Percentiles rank a stretch among this genome's conserved stretches.
Conservation (phyloP, 1,139 yeast species). For the Kodamaea ohmeri region DNA sequence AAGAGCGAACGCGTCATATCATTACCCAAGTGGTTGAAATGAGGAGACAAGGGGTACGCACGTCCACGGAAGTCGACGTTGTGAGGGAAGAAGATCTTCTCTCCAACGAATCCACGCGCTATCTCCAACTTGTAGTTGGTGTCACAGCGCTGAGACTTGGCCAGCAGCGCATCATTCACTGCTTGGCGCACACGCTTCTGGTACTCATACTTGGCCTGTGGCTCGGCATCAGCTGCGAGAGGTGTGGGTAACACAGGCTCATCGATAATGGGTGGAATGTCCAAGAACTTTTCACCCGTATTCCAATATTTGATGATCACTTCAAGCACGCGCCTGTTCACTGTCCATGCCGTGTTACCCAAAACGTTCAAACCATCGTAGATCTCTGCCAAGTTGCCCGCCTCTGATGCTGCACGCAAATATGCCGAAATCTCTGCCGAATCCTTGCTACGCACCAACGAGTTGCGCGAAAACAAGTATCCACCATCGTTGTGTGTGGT, state of each 20-base stretch:
- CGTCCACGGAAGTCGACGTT: slow-evolving; percentile 94
- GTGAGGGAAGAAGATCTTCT: slow-evolving; percentile 89
- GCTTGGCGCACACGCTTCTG: slow-evolving; percentile 56
- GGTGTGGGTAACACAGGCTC: slow-evolving; percentile 60
- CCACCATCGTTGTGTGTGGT: slow-evolving; percentile 80
- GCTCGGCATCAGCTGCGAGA: slow-evolving; percentile 70
- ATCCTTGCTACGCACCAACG: slow-evolving; percentile 73
- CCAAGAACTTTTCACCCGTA: slow-evolving; percentile 72
- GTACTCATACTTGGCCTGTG: slow-evolving; percentile 67
- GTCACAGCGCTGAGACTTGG: slow-evolving; percentile 89
- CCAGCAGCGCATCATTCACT: slow-evolving; percentile 59
- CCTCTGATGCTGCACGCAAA: slow-evolving; percentile 75
- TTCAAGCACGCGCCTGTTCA: slow-evolving; percentile 67
- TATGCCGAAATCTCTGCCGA: slow-evolving; percentile 91
- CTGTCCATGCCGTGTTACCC: slow-evolving; percentile 91
- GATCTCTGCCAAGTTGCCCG: slow-evolving; percentile 61
- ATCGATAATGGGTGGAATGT: slow-evolving; percentile 64
- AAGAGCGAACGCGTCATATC: slow-evolving; percentile 86
- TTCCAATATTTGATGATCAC: slow-evolving; percentile 84
- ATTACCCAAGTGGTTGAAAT: slow-evolving; percentile 79
- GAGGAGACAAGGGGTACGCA: slow-evolving; percentile 90
- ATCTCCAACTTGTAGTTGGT: slow-evolving; percentile 89
- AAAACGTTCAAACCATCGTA: slow-evolving; percentile 83
- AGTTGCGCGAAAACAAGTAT: slow-evolving; percentile 60
- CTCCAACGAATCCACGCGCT: slow-evolving; percentile 89